These are phyloP conservation scores for Epichloe aotearoae DNA, from an alignment of 2,329 filamentous ascomycete genomes.

Conservation along the genomic window DNA sequence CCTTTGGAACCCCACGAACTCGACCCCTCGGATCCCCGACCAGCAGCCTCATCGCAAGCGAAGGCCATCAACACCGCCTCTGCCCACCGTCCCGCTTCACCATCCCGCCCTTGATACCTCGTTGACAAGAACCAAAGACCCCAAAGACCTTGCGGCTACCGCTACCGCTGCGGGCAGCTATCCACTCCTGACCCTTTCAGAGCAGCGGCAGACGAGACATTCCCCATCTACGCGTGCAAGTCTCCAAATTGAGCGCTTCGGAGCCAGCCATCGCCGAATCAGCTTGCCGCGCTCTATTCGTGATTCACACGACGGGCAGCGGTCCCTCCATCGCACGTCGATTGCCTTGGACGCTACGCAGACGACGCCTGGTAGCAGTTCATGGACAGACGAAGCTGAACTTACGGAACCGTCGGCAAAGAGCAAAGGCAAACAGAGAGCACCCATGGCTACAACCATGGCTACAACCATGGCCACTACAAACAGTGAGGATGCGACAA, in stretches of 20 bases:
- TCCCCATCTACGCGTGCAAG: slow-evolving; percentile 32
- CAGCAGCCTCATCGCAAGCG: slow-evolving; percentile 20
- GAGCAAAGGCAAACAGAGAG: slow-evolving; percentile 39
- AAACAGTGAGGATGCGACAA: slow-evolving; percentile 17
- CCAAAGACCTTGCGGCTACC: slow-evolving; percentile 19
- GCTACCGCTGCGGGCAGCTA: slow-evolving; percentile 32
- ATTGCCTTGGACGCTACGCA: background rate
- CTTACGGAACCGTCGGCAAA: background rate
- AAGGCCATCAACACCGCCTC: slow-evolving; percentile 40
- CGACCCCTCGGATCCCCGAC: slow-evolving; percentile 33
- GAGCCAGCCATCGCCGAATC: slow-evolving; percentile 33
- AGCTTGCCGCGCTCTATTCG: slow-evolving; percentile 41
- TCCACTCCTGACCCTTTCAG: slow-evolving; percentile 37
- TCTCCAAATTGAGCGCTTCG: slow-evolving; percentile 34
- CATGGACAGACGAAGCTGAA: background rate
- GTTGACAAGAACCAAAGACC: slow-evolving; percentile 22
- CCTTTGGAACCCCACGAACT: slow-evolving; percentile 50
- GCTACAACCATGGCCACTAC: slow-evolving; percentile 14
- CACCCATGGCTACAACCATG: slow-evolving; percentile 34
- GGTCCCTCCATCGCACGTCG: slow-evolving; percentile 18
- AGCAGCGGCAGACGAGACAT: slow-evolving; percentile 34
- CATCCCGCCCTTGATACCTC: slow-evolving; percentile 28
- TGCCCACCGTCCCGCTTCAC: slow-evolving; percentile 35
- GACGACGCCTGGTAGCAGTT: too few species aligned
- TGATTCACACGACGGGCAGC: slow-evolving; percentile 39